Conservation (phyloP, 2,329 filamentous ascomycete genomes). For the Erysiphe pulchra region DNA sequence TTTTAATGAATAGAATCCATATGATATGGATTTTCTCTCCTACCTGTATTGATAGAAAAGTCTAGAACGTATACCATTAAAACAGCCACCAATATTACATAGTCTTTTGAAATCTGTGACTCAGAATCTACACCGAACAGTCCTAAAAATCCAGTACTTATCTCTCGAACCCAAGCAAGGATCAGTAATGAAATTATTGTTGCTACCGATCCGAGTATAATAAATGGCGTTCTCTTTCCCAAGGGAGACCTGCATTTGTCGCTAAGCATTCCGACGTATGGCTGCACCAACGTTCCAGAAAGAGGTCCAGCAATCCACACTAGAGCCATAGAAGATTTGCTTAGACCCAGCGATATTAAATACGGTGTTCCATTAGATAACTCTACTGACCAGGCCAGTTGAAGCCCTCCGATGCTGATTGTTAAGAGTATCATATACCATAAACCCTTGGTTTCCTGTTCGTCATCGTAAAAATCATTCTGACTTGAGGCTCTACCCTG, state of each 20-base stretch:
- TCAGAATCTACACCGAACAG: constrained; percentile 46
- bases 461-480: no score
- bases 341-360: constrained; percentile 53
- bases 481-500: no score
- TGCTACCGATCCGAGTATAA: constrained; percentile 41
- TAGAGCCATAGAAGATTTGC: constrained; percentile 58
- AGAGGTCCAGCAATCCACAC: constrained; percentile 69
- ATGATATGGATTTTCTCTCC: no score
- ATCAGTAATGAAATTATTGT: constrained; percentile 42
- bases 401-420: constrained; percentile 63
- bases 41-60: constrained; percentile 81
- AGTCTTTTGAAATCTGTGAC: constrained; percentile 34
- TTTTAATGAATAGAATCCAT: constrained; percentile 1
- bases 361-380: constrained; percentile 79
- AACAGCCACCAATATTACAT: constrained; percentile 56
- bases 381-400: constrained; percentile 91
- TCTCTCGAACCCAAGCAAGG: constrained; percentile 49
- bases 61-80: constrained; percentile 75
- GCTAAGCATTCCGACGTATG: constrained; percentile 58
- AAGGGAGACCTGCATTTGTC: constrained; percentile 50
- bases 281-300: constrained; percentile 55
- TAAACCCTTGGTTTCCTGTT: constrained; percentile 40
- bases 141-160: constrained; percentile 38
- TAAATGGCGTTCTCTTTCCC: constrained; percentile 64
- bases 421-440: constrained; percentile 76